A percentile compares a stretch with the other conserved stretches of the same genome.
These are phyloP conservation scores for Daldinia eschscholtzii DNA, from an alignment of 2,329 filamentous ascomycete genomes.

Conservation along the genomic window DNA sequence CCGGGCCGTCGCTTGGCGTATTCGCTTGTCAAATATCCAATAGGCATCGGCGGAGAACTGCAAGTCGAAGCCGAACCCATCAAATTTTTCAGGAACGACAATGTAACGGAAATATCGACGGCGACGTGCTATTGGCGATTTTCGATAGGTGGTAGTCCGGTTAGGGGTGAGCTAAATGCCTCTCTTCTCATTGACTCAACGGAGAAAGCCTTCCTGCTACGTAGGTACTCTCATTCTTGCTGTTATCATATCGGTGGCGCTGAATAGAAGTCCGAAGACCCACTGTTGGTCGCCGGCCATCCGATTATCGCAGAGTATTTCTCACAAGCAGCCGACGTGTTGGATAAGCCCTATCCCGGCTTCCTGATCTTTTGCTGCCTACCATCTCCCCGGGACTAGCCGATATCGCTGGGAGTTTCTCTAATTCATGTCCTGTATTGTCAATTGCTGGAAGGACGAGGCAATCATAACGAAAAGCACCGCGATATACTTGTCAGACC, in stretches of 20 bases:
- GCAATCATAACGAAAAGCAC: constrained; percentile 1
- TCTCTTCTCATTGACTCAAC: constrained; percentile 17
- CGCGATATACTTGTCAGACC: constrained; percentile 5
- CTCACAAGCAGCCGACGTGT: constrained; percentile 6
- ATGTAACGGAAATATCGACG: constrained; percentile 40
- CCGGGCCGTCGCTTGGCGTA: constrained; percentile 28
- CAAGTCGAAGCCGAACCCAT: constrained; percentile 23
- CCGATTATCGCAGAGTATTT: constrained; percentile 30
- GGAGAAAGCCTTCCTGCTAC: constrained; percentile 3
- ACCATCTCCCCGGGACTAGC: constrained; percentile 5
- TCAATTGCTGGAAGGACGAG: constrained; percentile 5
- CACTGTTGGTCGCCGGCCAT: constrained; percentile 7
- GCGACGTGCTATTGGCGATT: constrained; percentile 31
- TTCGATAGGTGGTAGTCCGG: constrained; percentile 13
- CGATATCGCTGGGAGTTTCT: constrained; percentile 30
- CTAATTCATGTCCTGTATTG: constrained; percentile 16
- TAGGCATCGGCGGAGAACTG: constrained; percentile 22
- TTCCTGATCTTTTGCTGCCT: neutral
- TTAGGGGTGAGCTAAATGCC: constrained; percentile 19
- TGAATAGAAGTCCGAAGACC: constrained; percentile 9
- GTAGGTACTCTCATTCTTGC: neutral
- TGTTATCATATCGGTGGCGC: constrained; percentile 5
- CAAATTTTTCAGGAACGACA: constrained; percentile 29
- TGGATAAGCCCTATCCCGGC: constrained; percentile 4
- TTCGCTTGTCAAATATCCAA: constrained; percentile 23